phyloP scores from a whole-genome alignment of 495 filamentous ascomycete genomes.

The Xeromyces bisporus region DNA sequence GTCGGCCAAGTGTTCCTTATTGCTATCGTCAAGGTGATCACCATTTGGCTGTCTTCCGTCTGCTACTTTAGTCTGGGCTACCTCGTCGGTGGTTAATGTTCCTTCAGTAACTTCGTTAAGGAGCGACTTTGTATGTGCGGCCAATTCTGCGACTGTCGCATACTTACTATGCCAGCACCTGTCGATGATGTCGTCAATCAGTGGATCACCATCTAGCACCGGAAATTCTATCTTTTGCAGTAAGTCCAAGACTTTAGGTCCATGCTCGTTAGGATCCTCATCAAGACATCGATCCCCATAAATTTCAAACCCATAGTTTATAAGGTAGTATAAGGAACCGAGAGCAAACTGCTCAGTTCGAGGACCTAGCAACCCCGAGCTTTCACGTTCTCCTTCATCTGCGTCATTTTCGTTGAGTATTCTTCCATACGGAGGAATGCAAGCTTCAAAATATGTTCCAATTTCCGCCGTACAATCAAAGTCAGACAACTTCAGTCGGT shows the following conservation, averaged over 20 bases:
- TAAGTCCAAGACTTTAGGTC: slow-evolving; percentile 15
- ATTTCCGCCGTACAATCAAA: slow-evolving; percentile 16
- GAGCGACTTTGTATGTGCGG: slow-evolving; percentile 9
- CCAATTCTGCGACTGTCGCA: slow-evolving; percentile 14
- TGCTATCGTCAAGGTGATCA: slow-evolving; percentile 2
- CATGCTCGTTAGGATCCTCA: slow-evolving; percentile 21
- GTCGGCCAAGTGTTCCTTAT: slow-evolving; percentile 4
- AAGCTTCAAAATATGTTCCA: slow-evolving; percentile 14
- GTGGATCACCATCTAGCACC: slow-evolving; percentile 13
- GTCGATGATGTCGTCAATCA: slow-evolving; percentile 21
- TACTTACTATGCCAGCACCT: slow-evolving; percentile 25
- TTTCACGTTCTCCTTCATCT: slow-evolving; percentile 12
- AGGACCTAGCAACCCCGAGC: slow-evolving; percentile 14
- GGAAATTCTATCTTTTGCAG: slow-evolving; percentile 22
- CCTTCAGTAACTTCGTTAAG: slow-evolving; percentile 2
- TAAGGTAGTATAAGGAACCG: slow-evolving; percentile 21
- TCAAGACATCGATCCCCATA: slow-evolving; percentile 16
- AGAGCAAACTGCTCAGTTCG: slow-evolving; percentile 23
- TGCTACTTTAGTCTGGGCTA: slow-evolving; percentile 1
- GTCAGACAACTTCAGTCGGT: slow-evolving; percentile 15
- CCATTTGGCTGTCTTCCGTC: not conserved
- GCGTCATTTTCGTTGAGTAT: slow-evolving; percentile 11
- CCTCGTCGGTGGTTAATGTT: not conserved
- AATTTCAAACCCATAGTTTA: slow-evolving; percentile 23
- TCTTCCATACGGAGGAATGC: slow-evolving; percentile 12